Conservation (phyloP, 1,284 basidiomycete species). For the Meripilus lineatus region DNA sequence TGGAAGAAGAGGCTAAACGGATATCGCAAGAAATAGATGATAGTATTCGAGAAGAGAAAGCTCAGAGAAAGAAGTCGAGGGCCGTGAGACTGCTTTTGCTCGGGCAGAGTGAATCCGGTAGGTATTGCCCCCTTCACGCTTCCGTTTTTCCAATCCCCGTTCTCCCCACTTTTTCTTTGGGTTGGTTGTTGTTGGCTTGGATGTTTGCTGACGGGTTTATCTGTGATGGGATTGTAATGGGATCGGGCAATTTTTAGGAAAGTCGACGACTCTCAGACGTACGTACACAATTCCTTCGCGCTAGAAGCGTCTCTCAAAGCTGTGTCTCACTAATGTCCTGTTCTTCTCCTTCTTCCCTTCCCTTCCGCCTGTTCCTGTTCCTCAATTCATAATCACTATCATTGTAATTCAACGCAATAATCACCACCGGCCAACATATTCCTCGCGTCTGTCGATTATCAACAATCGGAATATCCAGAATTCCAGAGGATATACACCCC, state of each 20-base stretch:
- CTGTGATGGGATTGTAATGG: too few relatives aligned
- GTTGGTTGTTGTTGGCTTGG: too few relatives aligned
- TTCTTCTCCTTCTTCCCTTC: background rate
- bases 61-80: constrained; percentile 57
- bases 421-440: background rate
- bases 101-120: constrained; percentile 73
- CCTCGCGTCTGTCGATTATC: background rate
- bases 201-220: too few relatives aligned
- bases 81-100: constrained; percentile 61
- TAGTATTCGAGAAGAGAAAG: constrained; percentile 56
- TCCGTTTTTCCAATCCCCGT: constrained; percentile 2
- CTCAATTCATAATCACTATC: background rate
- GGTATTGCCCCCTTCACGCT: constrained; percentile 18
- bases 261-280: constrained; percentile 74
- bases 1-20: constrained; percentile 57
- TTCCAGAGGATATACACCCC: constrained; percentile 78
- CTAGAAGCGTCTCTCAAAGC: background rate
- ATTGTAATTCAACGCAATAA: background rate
- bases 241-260: constrained; percentile 38
- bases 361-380: constrained; percentile 2
- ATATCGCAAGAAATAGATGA: constrained; percentile 67
- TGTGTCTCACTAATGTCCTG: background rate
- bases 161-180: constrained; percentile 4
- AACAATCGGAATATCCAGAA: constrained; percentile 36
- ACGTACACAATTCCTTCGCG: constrained; percentile 26